phyloP scores from a whole-genome alignment of 345 rosid species.

The Eucalyptus fibrosa region DNA sequence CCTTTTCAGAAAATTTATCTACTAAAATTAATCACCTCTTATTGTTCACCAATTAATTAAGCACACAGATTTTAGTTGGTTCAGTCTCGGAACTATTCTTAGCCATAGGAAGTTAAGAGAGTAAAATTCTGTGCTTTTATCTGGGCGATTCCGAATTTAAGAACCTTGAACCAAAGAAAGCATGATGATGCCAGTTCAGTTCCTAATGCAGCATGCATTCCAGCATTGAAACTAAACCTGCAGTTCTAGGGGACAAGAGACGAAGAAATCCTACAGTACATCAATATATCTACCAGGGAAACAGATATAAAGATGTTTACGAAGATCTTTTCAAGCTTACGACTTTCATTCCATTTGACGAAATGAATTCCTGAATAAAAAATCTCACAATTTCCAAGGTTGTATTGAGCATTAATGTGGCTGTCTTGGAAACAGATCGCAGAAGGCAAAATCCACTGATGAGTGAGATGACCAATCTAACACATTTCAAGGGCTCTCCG shows the following conservation, averaged over 20 bases:
- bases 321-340: not conserved
- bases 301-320: not conserved
- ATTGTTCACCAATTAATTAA: not conserved
- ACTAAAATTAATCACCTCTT: not conserved
- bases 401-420: not conserved
- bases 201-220: not conserved
- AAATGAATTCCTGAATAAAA: not conserved
- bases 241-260: not conserved
- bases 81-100: not conserved
- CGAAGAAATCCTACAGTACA: not conserved
- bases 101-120: not conserved
- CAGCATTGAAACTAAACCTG: not conserved
- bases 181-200: not conserved
- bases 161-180: not conserved
- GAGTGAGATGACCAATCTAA: not conserved
- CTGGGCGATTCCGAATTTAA: not conserved
- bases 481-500: not conserved
- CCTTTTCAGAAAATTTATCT: not conserved
- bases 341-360: not conserved
- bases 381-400: not conserved
- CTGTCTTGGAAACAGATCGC: not conserved
- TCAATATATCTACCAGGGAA: not conserved
- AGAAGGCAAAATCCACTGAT: not conserved
- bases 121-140: not conserved
- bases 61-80: not conserved